Conservation (phyloP, 768 basidiomycete genomes). For the Hericium erinaceus region DNA sequence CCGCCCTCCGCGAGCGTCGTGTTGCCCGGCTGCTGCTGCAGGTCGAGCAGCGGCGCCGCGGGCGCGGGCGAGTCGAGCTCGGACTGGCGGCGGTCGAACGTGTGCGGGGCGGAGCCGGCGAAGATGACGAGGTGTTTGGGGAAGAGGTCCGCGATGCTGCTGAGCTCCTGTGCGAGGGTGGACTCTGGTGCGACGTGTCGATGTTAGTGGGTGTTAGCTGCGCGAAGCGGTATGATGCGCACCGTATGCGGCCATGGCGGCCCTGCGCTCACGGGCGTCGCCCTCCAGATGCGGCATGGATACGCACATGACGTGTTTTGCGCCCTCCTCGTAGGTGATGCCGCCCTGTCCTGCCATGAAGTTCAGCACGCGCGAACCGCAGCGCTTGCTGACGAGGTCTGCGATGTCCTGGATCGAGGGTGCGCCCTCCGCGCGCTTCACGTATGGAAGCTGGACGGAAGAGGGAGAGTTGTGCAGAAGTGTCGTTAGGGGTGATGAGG, state of each 20-base stretch:
- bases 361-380: slow-evolving; percentile 41
- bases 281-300: slow-evolving; percentile 41
- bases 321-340: slow-evolving; percentile 25
- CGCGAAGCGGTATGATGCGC: slow-evolving; percentile 13
- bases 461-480: slow-evolving; percentile 41
- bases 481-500: slow-evolving; percentile 39
- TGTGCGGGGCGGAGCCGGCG: slow-evolving; percentile 37
- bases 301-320: slow-evolving; percentile 50
- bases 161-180: slow-evolving; percentile 40
- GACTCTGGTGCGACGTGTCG: slow-evolving; percentile 26
- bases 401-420: slow-evolving; percentile 28
- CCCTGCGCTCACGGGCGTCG: slow-evolving; percentile 34
- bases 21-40: slow-evolving; percentile 20
- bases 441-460: slow-evolving; percentile 55
- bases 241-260: slow-evolving; percentile 48
- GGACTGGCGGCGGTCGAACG: slow-evolving; percentile 34
- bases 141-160: slow-evolving; percentile 36
- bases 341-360: slow-evolving; percentile 24
- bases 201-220: background rate
- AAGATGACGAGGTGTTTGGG: slow-evolving; percentile 61
- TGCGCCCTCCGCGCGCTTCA: slow-evolving; percentile 23
- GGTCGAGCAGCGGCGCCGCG: background rate
- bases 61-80: slow-evolving; percentile 19
- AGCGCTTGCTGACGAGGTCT: slow-evolving; percentile 38
- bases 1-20: slow-evolving; percentile 39